Evolutionary conservation across 1,284 basidiomycete genomes (phyloP).

Genomic region (Erythrobasidium hasegawianum): DNA sequence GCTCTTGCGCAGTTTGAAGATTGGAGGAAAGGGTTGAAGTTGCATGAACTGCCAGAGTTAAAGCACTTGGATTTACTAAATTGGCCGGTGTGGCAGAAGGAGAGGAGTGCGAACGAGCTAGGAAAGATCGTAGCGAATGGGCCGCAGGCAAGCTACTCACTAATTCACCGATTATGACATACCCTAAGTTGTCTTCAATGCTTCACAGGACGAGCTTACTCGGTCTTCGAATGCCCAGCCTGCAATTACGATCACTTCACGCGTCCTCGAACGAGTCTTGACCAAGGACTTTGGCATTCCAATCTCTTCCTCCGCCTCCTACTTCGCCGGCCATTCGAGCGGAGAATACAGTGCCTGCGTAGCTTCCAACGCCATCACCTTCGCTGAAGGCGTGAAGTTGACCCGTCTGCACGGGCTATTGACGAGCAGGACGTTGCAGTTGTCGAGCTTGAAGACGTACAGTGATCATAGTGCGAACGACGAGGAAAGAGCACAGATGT

Average conservation of each 20-base stretch:
- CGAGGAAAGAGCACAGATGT: conserved; percentile 43
- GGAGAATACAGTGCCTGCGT: conserved; percentile 47
- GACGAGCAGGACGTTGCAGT: conserved; percentile 38
- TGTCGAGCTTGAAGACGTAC: conserved; percentile 34
- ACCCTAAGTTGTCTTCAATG: background rate
- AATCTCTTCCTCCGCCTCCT: conserved; percentile 35
- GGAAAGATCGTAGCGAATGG: conserved; percentile 33
- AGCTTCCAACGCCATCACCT: conserved; percentile 43
- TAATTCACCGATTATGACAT: background rate
- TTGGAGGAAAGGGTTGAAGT: conserved; percentile 31
- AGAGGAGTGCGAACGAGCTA: conserved; percentile 27
- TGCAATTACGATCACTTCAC: conserved; percentile 46
- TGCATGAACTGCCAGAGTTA: conserved; percentile 36
- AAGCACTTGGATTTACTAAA: conserved; percentile 32
- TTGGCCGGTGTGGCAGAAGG: conserved; percentile 36
- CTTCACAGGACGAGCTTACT: conserved; percentile 44
- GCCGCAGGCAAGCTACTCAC: conserved; percentile 17
- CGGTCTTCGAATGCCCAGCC: conserved; percentile 46
- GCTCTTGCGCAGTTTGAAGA: conserved; percentile 35
- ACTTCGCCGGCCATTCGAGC: conserved; percentile 45
- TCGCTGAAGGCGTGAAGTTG: conserved; percentile 44
- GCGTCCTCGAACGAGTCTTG: conserved; percentile 44
- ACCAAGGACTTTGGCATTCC: conserved; percentile 41
- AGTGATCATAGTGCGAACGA: conserved; percentile 39
- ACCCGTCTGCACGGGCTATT: conserved; percentile 46